Evolutionary conservation across 2,329 filamentous ascomycete species (phyloP), one percentile per base, ranked within the genome.

Genomic region (Xylaria polymorpha): DNA sequence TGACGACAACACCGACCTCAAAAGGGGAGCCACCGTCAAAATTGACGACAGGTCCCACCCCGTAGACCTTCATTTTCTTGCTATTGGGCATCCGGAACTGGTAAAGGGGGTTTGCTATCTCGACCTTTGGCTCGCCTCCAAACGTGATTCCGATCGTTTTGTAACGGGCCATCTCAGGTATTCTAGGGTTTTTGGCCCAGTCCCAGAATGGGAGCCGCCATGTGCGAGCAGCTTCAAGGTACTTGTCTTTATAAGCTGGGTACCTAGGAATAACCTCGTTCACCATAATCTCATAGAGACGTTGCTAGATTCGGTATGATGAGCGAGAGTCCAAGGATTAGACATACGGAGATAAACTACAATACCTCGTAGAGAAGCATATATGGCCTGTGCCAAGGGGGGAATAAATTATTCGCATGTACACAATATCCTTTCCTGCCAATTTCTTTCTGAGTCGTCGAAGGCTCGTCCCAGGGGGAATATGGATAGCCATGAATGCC

Each of bases 181-280:
- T 68, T n/a, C 46, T 74, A 1, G 70, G 57, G 32, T 74, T 74
- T 10, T 68, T 72, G 1, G 73, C 80, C 79, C 79, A 81, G 70
- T 81, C 80, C 71, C 71, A 72, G 32, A 60, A 72, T 46, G 71
- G 71, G 25, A 68, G 64, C 6, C 71, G 60, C 71, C 71, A 72
- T 41, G 68, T 67, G 4, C 48, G 44, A 37, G 71, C 71, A 63
- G 69, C 69, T 46, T 67, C 61, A 15, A 70, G 66, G 22, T 64
- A 69, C 35, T 69, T 53, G 15, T 62, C 51, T 67, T 66, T 59
- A 51, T 68, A 61, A 44, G 32, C 20, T 39, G 68, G 71, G 18
- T 71, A 65, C 22, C 56, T 60, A 15, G 71, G 68, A 22, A 72
- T 71, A 39, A 72, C 61, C 37, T 72, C 68, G n/a, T 72, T 71